phyloP scores from a whole-genome alignment of 805 yeast genomes.

The Zygoascus flipseniorum region DNA sequence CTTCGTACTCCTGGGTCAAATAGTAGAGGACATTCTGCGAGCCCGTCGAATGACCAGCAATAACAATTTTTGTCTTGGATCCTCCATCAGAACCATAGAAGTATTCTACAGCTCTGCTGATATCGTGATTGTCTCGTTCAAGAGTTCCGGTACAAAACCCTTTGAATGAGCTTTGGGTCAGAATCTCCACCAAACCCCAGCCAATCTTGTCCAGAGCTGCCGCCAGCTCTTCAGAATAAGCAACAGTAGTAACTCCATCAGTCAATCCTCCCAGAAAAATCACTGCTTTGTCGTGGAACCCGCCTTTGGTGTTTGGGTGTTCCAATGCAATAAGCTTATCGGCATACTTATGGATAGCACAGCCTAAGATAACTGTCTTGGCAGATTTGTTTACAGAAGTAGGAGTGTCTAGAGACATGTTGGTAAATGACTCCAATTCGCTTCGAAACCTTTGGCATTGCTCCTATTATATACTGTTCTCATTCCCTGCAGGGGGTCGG shows the following conservation, averaged over 20 bases:
- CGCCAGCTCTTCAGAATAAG: constrained; percentile 60
- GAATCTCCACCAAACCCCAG: constrained; percentile 48
- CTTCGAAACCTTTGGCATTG: too few relatives aligned
- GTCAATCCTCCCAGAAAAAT: constrained; percentile 67
- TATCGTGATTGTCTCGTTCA: constrained; percentile 48
- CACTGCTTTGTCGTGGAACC: constrained; percentile 39
- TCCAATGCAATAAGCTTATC: constrained; percentile 17
- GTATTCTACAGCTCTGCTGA: constrained; percentile 45
- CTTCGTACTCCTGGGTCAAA: constrained; percentile 34
- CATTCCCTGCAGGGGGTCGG: too few relatives aligned
- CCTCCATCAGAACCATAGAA: constrained; percentile 30
- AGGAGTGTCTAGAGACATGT: too few relatives aligned
- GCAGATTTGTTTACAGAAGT: too few relatives aligned
- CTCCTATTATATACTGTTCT: too few relatives aligned
- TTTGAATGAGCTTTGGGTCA: constrained; percentile 41
- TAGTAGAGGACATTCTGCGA: constrained; percentile 67
- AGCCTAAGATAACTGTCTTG: not conserved
- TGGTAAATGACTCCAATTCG: too few relatives aligned
- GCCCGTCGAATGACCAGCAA: constrained; percentile 82
- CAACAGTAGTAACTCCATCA: constrained; percentile 41
- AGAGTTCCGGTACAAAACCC: constrained; percentile 71
- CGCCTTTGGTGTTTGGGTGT: constrained; percentile 14
- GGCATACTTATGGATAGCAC: constrained; percentile 15
- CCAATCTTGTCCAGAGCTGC: constrained; percentile 30
- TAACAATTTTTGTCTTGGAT: constrained; percentile 42